Evolutionary conservation across 139 green algal genomes (phyloP).

Genomic region (Micractinium sp.): DNA sequence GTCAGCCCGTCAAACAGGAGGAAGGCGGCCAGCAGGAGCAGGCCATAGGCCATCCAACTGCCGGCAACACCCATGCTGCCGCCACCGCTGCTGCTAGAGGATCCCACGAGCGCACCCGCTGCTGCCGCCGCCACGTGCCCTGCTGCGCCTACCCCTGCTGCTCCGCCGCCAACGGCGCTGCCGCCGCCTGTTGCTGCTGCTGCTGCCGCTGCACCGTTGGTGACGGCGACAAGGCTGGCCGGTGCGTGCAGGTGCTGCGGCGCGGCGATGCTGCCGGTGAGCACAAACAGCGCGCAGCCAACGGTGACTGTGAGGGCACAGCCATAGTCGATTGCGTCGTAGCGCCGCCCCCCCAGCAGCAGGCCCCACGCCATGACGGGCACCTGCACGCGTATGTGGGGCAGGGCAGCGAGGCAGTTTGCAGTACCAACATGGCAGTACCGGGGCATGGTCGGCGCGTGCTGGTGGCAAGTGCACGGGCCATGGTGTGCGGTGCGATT

Average conservation of each 20-base stretch:
- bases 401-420: background rate
- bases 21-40: conserved; percentile 89
- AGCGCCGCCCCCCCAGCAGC: conserved; percentile 21
- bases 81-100: background rate
- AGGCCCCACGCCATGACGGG: conserved; percentile 53
- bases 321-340: conserved; percentile 72
- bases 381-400: conserved; percentile 11
- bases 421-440: background rate
- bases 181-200: background rate
- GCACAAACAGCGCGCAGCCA: conserved; percentile 89
- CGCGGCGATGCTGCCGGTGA: conserved; percentile 47
- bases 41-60: conserved; percentile 35
- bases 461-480: background rate
- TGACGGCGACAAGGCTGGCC: too few relatives aligned
- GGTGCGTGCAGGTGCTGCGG: background rate
- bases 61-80: background rate
- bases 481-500: background rate
- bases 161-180: background rate
- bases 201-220: background rate
- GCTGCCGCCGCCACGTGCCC: background rate
- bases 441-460: background rate
- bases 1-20: conserved; percentile 97
- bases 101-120: conserved; percentile 54
- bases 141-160: background rate
- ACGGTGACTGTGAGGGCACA: conserved; percentile 80